These are phyloP conservation scores for Penicillium psychrofluorescens DNA, from an alignment of 495 filamentous ascomycete species.

Conservation along the genomic window DNA sequence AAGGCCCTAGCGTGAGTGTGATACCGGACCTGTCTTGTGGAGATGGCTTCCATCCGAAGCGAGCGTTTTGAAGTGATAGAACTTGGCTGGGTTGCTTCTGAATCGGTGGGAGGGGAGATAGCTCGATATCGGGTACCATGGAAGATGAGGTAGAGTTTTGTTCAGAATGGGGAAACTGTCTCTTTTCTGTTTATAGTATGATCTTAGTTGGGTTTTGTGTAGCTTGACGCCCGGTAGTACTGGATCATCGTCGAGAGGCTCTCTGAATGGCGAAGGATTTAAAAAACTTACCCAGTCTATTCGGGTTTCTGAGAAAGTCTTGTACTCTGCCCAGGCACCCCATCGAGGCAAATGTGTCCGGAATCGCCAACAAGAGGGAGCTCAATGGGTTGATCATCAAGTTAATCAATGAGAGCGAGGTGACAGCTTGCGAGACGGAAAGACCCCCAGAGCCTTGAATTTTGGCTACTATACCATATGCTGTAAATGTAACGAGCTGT, in stretches of 20 bases:
- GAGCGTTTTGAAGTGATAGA: constrained; percentile 9
- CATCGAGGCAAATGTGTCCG: constrained; percentile 14
- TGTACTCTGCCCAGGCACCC: constrained; percentile 14
- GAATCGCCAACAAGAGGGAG: constrained; percentile 8
- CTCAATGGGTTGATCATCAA: constrained; percentile 11
- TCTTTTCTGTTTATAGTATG: constrained; percentile 4
- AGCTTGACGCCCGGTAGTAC: too few relatives aligned
- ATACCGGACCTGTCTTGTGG: not conserved
- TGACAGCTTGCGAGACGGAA: constrained; percentile 10
- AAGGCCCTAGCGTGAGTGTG: constrained; percentile 1
- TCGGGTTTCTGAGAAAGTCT: constrained; percentile 7
- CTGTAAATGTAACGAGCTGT: constrained; percentile 11
- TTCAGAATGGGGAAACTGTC: not conserved
- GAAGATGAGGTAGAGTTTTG: not conserved
- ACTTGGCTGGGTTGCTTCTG: not conserved
- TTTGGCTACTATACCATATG: constrained; percentile 12
- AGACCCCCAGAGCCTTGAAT: constrained; percentile 9
- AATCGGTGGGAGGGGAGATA: not conserved
- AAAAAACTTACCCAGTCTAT: constrained; percentile 4
- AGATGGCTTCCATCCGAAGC: constrained; percentile 11
- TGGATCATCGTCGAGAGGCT: too few relatives aligned
- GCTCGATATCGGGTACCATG: constrained; percentile 1
- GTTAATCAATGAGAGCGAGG: constrained; percentile 10
- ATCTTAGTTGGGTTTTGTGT: not conserved
- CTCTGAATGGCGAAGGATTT: too few relatives aligned